Evolutionary conservation across 768 basidiomycete genomes (phyloP), one percentile per base, ranked within the genome.

Genomic region (Cantharellus cinnabarinus): DNA sequence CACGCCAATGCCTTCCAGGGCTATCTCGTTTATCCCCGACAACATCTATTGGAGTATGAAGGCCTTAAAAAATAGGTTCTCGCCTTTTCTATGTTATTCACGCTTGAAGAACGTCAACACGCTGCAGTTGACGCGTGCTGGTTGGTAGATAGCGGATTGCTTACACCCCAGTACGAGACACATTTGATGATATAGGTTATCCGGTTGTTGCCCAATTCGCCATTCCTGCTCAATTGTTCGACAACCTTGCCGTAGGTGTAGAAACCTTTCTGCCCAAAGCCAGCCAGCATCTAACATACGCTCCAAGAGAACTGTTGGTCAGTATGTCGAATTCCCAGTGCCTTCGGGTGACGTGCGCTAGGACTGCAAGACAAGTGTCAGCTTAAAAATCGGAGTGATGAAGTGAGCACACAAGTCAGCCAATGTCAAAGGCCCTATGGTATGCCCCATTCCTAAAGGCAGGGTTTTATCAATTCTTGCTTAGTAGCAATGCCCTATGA

Each of bases 271-370:
- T 90, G 89, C 83, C 5, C 94, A 94, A 57, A 85, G 76, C 87
- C 88, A 98, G 56, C 85, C 82, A 20, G 94, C 94, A 67, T 94
- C 89, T 3, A 98, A 94, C 94, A 98, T 97, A 41, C 89, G 77
- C 65, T 90, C 86, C 4, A 98, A 77, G 15, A 98, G 75, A 35
- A 91, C 76, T 61, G 84, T 83, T 0, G 94, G 93, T 3, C 94
- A 81, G 70, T 98, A 97, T 70, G 97, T 98, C 4, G 85, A 86
- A 70, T 98, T 93, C 0, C 85, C 79, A 4, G 89, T 94, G 59
- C 90, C 89, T 56, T 77, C 77, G 63, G 90, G 87, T 3, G 94
- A 76, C 0, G 89, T 90, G 67, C 86, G 80, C 65, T 94, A n/a
- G 90, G 66, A 95, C 94, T 2, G 87, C 81, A 10, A 95, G 79